A percentile compares a stretch with the other conserved stretches of the same genome.
Evolutionary conservation across 2,329 filamentous ascomycete species (phyloP).

Genomic region (Bipolaris cookei): DNA sequence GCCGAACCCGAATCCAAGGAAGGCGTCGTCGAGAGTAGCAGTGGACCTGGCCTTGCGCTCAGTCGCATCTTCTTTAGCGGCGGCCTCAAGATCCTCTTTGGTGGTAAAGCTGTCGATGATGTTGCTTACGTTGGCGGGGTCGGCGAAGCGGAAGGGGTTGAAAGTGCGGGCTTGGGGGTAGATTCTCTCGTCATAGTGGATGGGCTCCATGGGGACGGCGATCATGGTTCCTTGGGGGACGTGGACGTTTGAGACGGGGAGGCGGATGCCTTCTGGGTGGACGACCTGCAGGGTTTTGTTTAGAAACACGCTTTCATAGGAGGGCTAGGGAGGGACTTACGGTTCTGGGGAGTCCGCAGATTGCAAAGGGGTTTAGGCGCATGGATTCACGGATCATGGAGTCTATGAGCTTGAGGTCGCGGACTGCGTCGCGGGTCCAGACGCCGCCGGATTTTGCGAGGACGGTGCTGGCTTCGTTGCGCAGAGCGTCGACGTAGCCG

Average conservation of each 20-base stretch:
- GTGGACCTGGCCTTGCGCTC: constrained; percentile 22
- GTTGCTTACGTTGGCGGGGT: constrained; percentile 16
- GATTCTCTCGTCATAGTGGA: constrained; percentile 20
- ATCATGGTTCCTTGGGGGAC: constrained; percentile 23
- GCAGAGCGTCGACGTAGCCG: constrained; percentile 19
- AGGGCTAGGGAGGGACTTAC: neutral
- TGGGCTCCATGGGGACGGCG: constrained; percentile 22
- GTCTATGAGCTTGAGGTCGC: constrained; percentile 21
- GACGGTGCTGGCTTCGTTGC: constrained; percentile 18
- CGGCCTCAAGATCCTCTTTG: constrained; percentile 19
- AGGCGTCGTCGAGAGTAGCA: constrained; percentile 23
- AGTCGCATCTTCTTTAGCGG: constrained; percentile 3
- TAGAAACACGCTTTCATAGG: neutral
- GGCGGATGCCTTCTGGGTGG: constrained; percentile 15
- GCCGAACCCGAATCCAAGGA: constrained; percentile 26
- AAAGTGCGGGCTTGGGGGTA: constrained; percentile 23
- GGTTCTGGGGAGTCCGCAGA: constrained; percentile 20
- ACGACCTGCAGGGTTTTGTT: constrained; percentile 15
- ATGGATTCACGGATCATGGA: constrained; percentile 24
- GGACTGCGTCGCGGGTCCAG: constrained; percentile 23
- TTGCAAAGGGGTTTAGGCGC: constrained; percentile 23
- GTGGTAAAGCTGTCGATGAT: constrained; percentile 22
- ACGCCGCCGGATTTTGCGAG: constrained; percentile 14
- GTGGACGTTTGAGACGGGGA: constrained; percentile 14
- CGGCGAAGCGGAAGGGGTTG: constrained; percentile 24